Base-by-base conservation (phyloP, 176 grass and related monocot genomes). In the Avena insularis region DNA sequence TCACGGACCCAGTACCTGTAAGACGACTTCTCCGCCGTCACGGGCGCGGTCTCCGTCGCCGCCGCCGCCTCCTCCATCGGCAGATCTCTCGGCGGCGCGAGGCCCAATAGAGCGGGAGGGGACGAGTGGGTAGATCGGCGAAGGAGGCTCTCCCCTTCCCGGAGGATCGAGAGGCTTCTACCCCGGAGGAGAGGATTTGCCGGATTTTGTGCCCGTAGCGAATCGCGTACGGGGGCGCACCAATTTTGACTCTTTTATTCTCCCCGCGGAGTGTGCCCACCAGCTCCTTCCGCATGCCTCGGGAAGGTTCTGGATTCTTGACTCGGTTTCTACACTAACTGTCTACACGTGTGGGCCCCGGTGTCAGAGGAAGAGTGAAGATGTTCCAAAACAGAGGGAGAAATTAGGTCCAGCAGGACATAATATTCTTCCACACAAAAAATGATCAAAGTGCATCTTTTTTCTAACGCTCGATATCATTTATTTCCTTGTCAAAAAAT, bases 1-100 rank as follows among this genome's bases (percentile, higher is more conserved):
- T 94, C 77, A 72, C 94, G 85, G 29, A 96, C 94, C 94, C 97
- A 98, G 86, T 96, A 98, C 88, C 90, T 92, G 79, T 98, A 98
- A 48, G 97, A 98, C 38, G 92, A 70, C 62, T 93, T 90, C 84
- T 89, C 69, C 76, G 69, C 49, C 86, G 69, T 64, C 70, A 35
- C 64, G 6, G 64, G 64, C 29, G 64, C 64, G 29, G 13, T 53
- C 72, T 49, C 71, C 71, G 45, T 48, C 70, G 0, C 71, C 38
- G 38, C 47, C 6, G 64, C 65, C 13, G 84, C 73, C 71, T 91
- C 94, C 82, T 96, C 94, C 91, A 93, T 93, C 48, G 45, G 7
- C 13, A 9, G 85, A 87, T 90, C 89, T 79, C 80, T 12, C 53
- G 43, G 43, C 8, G 29, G 7, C 21, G 21, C 21, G 3, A 11